Evolutionary conservation across 2,329 filamentous ascomycete species (phyloP).

Genomic region (Diaporthe humulicola): DNA sequence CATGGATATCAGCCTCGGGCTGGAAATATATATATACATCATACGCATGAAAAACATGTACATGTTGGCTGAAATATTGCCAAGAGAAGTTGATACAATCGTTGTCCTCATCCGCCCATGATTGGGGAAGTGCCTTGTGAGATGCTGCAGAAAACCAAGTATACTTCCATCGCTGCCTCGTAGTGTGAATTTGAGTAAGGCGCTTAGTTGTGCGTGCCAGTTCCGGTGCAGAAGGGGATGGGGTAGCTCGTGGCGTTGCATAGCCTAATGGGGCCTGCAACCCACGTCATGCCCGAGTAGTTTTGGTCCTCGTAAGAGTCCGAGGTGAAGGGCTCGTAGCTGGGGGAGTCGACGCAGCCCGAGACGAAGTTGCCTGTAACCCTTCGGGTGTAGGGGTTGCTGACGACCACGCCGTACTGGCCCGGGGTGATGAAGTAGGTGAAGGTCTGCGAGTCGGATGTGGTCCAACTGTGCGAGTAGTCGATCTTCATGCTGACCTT

Average conservation of each 20-base stretch:
- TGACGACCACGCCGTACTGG: conserved; percentile 55
- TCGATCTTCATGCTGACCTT: conserved; percentile 43
- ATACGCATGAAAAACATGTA: conserved; percentile 27
- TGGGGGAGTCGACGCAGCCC: conserved; percentile 50
- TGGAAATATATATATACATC: conserved; percentile 31
- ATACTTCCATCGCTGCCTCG: not conserved
- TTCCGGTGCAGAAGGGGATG: conserved; percentile 52
- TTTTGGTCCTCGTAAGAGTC: conserved; percentile 51
- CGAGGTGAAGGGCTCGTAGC: conserved; percentile 46
- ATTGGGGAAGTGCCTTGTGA: not conserved
- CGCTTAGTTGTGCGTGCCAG: conserved; percentile 44
- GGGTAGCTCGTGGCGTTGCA: conserved; percentile 53
- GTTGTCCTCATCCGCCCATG: conserved; percentile 5
- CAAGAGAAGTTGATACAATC: conserved; percentile 16
- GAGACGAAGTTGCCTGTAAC: conserved; percentile 49
- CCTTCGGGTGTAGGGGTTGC: conserved; percentile 51
- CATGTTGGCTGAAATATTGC: conserved; percentile 12
- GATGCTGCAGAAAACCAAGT: not conserved
- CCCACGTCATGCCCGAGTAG: conserved; percentile 52
- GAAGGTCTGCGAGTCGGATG: conserved; percentile 48
- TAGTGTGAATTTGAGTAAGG: not conserved
- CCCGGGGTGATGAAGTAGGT: conserved; percentile 49
- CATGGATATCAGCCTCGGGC: not conserved
- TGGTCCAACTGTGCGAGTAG: conserved; percentile 48
- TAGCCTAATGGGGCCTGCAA: conserved; percentile 54